Evolutionary conservation across 1,139 yeast genomes (phyloP).

Genomic region (Saccharomyces hybrid): DNA sequence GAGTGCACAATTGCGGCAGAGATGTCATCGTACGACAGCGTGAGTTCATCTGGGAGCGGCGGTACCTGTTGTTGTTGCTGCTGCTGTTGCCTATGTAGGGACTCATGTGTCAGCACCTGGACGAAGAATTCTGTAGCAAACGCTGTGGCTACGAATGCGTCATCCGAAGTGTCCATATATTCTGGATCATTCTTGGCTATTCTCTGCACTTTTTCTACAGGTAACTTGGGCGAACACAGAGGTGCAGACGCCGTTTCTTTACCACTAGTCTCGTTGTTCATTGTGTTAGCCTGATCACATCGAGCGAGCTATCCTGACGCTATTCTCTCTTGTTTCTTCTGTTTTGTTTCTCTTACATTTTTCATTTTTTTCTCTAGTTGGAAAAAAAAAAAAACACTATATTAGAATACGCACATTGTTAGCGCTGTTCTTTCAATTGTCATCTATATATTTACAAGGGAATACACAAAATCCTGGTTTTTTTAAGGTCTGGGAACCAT

Average conservation of each 20-base stretch:
- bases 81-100: slow-evolving; percentile 40
- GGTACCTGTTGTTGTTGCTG: background rate
- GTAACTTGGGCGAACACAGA: slow-evolving; percentile 36
- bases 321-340: background rate
- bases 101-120: slow-evolving; percentile 72
- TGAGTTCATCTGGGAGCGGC: slow-evolving; percentile 8
- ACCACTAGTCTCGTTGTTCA: background rate
- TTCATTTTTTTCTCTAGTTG: background rate
- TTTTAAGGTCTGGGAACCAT: background rate
- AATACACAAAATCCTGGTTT: background rate
- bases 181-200: slow-evolving; percentile 87
- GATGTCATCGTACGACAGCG: slow-evolving; percentile 55
- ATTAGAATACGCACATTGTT: background rate
- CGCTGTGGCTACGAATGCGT: slow-evolving; percentile 78
- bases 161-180: slow-evolving; percentile 62
- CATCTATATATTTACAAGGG: slow-evolving; percentile 1
- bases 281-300: background rate
- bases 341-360: background rate
- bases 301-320: background rate
- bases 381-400: slow-evolving; percentile 7
- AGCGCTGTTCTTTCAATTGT: background rate
- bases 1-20: slow-evolving; percentile 50
- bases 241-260: background rate
- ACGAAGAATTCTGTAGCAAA: slow-evolving; percentile 83
- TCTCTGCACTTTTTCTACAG: slow-evolving; percentile 72